Conservation (phyloP, 805 yeast genomes). For the Nakazawaea ernobii region DNA sequence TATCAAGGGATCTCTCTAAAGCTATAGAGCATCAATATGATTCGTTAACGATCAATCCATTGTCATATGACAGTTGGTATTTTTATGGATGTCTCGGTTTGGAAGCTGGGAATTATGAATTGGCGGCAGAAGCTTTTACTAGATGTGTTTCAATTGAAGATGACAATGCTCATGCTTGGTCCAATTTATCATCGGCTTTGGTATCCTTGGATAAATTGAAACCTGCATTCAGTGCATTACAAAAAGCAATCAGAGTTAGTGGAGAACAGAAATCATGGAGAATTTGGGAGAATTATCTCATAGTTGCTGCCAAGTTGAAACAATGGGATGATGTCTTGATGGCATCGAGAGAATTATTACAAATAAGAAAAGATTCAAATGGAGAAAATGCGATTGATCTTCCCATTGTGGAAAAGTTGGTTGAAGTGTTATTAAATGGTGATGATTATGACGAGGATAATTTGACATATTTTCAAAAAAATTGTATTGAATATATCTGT, state of each 20-base stretch:
- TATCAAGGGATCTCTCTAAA: slow-evolving; percentile 40
- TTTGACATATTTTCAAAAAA: slow-evolving; percentile 56
- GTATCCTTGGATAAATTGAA: slow-evolving; percentile 55
- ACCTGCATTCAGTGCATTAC: slow-evolving; percentile 82
- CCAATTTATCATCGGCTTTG: slow-evolving; percentile 80
- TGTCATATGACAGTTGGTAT: slow-evolving; percentile 80
- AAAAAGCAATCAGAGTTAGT: slow-evolving; percentile 67
- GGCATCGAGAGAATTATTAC: slow-evolving; percentile 63
- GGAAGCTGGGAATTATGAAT: slow-evolving; percentile 60
- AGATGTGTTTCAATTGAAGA: slow-evolving; percentile 86
- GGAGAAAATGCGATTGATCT: slow-evolving; percentile 69
- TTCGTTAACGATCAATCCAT: slow-evolving; percentile 66
- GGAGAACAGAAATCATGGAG: slow-evolving; percentile 77
- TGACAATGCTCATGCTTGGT: slow-evolving; percentile 79
- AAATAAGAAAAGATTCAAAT: slow-evolving; percentile 45
- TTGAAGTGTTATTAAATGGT: slow-evolving; percentile 48
- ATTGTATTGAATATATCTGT: slow-evolving; percentile 69
- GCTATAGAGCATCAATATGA: slow-evolving; percentile 71
- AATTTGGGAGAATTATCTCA: slow-evolving; percentile 81
- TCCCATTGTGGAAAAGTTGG: slow-evolving; percentile 69
- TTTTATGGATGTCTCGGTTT: slow-evolving; percentile 88
- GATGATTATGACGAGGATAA: slow-evolving; percentile 37
- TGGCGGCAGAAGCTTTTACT: slow-evolving; percentile 89
- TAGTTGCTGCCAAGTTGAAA: slow-evolving; percentile 74
- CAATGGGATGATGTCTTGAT: slow-evolving; percentile 85